Base-by-base conservation (phyloP, 202 grass and related monocot species). In the Zoysia matrella region DNA sequence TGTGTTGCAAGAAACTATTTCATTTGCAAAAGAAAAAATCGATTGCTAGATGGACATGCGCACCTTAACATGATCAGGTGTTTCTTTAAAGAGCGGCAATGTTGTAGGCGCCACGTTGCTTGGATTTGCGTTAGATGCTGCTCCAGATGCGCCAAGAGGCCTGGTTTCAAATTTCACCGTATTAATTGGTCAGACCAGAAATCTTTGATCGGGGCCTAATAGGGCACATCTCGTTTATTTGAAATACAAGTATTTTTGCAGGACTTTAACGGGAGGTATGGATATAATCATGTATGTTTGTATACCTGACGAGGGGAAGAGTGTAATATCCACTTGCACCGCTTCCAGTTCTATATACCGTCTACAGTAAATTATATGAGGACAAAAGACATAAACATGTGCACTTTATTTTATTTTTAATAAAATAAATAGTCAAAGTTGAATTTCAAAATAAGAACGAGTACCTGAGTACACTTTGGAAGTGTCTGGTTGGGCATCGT, bases 141-240 rank as follows among this genome's bases (percentile, higher is more conserved):
- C 64, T 69, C 4, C 11, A 15, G 22, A 30, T 7, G 64, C 36
- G 42, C 77, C 16, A 10, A 18, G 16, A 44, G 54, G 7, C 41
- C 77, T 69, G 65, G 42, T 47, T 45, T 5, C 52, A 79, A 15
- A 57, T 79, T 69, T 69, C 7, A 15, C 42, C 22, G 22, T 22
- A 57, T 30, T 11, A 52, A 9, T 22, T 57, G n/a, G 16, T 47
- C 15, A 46, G 45, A 53, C 49, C 47, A 45, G 6, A 79, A 47
- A 79, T 79, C 57, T 60, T 60, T 30, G 4, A 58, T 57, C 52
- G 36, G 56, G n/a, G 18, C 11, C 41, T 56, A 22, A 6, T 14
- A 16, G 12, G 8, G 48, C n/a, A 8, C 45, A 46, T 3, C 45
- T 46, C 5, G 45, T 46, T 3, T 46, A 46, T 46, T 46, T 46